Evolutionary conservation across 1,139 yeast species (phyloP).

Genomic region (Hanseniaspora sp.): DNA sequence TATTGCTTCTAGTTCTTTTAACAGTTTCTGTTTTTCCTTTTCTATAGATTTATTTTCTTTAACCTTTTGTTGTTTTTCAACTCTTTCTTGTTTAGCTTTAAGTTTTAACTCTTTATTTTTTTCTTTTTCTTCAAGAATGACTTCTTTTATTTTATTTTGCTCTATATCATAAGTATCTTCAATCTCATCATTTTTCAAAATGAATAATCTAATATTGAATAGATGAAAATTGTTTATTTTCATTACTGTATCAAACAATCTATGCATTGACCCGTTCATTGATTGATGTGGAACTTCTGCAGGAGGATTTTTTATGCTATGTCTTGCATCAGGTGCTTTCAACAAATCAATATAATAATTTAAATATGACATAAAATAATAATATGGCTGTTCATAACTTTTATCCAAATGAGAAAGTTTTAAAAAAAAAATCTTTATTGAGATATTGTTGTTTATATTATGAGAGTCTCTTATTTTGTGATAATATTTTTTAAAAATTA

Average conservation of each 20-base stretch:
- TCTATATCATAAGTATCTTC: slow-evolving; percentile 33
- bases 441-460: slow-evolving; percentile 6
- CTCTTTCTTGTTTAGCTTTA: slow-evolving; percentile 26
- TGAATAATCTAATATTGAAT: slow-evolving; percentile 65
- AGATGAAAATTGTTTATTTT: slow-evolving; percentile 66
- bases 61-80: slow-evolving; percentile 26
- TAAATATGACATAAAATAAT: background rate
- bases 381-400: background rate
- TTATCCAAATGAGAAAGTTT: background rate
- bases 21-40: slow-evolving; percentile 23
- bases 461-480: slow-evolving; percentile 9
- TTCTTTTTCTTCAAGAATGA: slow-evolving; percentile 32
- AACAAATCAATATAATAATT: background rate
- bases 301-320: slow-evolving; percentile 6
- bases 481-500: slow-evolving; percentile 12
- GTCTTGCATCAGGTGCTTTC: slow-evolving; percentile 1
- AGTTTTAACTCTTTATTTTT: slow-evolving; percentile 31
- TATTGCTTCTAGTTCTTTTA: slow-evolving; percentile 20
- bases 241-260: slow-evolving; percentile 64
- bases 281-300: slow-evolving; percentile 8
- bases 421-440: slow-evolving; percentile 11
- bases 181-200: slow-evolving; percentile 60
- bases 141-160: slow-evolving; percentile 31
- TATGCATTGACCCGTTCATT: slow-evolving; percentile 70
- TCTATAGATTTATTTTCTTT: slow-evolving; percentile 26